phyloP scores from a whole-genome alignment of 2,329 filamentous ascomycete genomes.

The Colletotrichum spaethianum region DNA sequence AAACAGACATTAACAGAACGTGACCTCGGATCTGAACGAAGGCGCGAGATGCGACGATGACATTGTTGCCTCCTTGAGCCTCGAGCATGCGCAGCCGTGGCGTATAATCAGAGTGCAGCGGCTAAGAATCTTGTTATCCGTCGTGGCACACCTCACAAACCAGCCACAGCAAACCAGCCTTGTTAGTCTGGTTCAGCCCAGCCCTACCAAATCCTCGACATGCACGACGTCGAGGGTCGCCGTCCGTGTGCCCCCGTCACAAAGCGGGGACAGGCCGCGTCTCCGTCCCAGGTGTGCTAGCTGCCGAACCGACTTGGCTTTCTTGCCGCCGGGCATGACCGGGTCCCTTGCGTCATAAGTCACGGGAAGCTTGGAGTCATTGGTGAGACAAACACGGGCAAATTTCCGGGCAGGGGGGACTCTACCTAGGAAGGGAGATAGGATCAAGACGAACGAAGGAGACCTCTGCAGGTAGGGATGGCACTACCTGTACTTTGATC shows the following conservation, averaged over 20 bases:
- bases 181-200: constrained; percentile 11
- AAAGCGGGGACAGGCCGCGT: constrained; percentile 39
- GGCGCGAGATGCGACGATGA: constrained; percentile 9
- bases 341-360: constrained; percentile 37
- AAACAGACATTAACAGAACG: constrained; percentile 14
- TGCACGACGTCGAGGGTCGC: constrained; percentile 14
- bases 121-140: neutral
- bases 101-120: constrained; percentile 1
- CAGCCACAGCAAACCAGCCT: constrained; percentile 33
- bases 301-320: constrained; percentile 38
- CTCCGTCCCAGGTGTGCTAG: constrained; percentile 33
- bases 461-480: constrained; percentile 9
- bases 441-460: neutral
- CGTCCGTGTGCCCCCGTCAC: constrained; percentile 26
- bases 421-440: neutral
- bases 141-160: constrained; percentile 29
- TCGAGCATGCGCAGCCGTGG: constrained; percentile 8
- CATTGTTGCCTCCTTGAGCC: neutral
- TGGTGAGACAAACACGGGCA: constrained; percentile 33
- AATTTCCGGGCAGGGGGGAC: constrained; percentile 7
- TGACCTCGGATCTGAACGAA: neutral
- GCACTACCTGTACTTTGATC: neutral
- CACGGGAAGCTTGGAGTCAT: constrained; percentile 15
- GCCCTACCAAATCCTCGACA: constrained; percentile 19
- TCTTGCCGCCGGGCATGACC: constrained; percentile 32